Conservation (phyloP, 2,329 filamentous ascomycete species). For the Conoideocrella luteorostrata region DNA sequence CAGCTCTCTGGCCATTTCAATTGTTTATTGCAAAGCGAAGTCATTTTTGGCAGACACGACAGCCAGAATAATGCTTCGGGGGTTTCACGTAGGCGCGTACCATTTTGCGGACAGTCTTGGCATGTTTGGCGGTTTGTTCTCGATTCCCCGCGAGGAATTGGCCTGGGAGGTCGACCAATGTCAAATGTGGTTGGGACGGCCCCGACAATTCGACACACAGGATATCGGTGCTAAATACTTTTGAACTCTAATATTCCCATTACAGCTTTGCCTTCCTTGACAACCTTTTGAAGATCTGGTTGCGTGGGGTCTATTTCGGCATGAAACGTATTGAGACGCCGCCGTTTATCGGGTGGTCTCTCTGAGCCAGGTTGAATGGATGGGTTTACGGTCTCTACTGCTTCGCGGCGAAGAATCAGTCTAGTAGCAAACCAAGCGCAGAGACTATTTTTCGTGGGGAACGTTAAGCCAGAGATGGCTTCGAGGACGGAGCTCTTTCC, state of each 20-base stretch:
- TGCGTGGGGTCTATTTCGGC: constrained; percentile 3
- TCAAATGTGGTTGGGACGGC: constrained; percentile 43
- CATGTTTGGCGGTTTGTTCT: constrained; percentile 31
- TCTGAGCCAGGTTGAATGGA: constrained; percentile 24
- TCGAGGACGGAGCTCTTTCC: constrained; percentile 62
- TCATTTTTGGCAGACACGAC: constrained; percentile 51
- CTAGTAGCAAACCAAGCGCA: constrained; percentile 61
- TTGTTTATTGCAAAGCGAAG: constrained; percentile 48
- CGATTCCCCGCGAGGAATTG: constrained; percentile 39
- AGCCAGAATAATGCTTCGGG: constrained; percentile 53
- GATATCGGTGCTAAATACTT: constrained; percentile 37
- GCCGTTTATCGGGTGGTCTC: constrained; percentile 19
- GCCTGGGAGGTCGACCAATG: constrained; percentile 53
- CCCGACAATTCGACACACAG: constrained; percentile 43
- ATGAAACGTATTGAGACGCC: constrained; percentile 6
- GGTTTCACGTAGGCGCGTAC: constrained; percentile 49
- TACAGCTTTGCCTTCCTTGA: constrained; percentile 8
- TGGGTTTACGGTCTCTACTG: constrained; percentile 25
- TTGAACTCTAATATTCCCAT: constrained; percentile 11
- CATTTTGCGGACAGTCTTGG: constrained; percentile 20
- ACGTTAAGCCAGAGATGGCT: constrained; percentile 55
- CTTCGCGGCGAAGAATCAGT: constrained; percentile 45
- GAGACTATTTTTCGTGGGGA: constrained; percentile 50
- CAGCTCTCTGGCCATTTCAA: constrained; percentile 5
- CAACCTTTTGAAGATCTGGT: constrained; percentile 7